These are phyloP conservation scores for Chalaropsis ovoidea DNA, from an alignment of 2,329 filamentous ascomycete species.

Conservation along the genomic window DNA sequence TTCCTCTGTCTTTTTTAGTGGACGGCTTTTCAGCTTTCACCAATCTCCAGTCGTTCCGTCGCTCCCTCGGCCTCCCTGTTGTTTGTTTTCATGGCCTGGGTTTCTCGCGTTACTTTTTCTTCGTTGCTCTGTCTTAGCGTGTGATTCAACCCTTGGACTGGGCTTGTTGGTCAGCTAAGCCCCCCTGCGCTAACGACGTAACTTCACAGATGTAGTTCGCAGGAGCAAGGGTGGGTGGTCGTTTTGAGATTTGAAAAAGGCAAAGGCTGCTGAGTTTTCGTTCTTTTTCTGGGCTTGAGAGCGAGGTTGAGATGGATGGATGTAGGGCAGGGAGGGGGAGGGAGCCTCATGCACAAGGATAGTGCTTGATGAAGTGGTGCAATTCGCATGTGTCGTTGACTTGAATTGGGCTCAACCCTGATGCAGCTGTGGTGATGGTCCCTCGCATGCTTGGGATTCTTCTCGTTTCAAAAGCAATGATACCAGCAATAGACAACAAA, in stretches of 20 bases:
- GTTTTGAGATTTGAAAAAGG: not conserved
- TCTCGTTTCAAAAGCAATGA: conserved; percentile 3
- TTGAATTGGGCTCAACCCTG: not conserved
- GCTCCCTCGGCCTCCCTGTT: conserved; percentile 10
- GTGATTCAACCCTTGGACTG: conserved; percentile 12
- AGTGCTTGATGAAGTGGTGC: not conserved
- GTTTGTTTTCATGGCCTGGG: conserved; percentile 9
- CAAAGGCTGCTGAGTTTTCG: not conserved
- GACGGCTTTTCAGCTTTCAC: conserved; percentile 2
- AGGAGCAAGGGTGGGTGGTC: conserved; percentile 1
- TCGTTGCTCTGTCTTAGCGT: conserved; percentile 6
- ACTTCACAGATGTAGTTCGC: not conserved
- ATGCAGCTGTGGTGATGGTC: not conserved
- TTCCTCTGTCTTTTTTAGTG: not conserved
- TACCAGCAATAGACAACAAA: not conserved
- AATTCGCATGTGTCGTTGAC: not conserved
- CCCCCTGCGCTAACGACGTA: conserved; percentile 2
- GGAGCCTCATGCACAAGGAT: not conserved
- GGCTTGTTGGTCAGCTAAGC: conserved; percentile 13
- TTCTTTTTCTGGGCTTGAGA: not conserved
- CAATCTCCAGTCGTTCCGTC: conserved; percentile 10
- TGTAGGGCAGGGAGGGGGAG: not conserved
- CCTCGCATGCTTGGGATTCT: not conserved
- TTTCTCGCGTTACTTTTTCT: conserved; percentile 13
- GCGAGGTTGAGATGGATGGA: not conserved